Evolutionary conservation across 2,329 filamentous ascomycete species (phyloP), one percentile per base, ranked within the genome.

Genomic region (Parastagonospora nodorum): DNA sequence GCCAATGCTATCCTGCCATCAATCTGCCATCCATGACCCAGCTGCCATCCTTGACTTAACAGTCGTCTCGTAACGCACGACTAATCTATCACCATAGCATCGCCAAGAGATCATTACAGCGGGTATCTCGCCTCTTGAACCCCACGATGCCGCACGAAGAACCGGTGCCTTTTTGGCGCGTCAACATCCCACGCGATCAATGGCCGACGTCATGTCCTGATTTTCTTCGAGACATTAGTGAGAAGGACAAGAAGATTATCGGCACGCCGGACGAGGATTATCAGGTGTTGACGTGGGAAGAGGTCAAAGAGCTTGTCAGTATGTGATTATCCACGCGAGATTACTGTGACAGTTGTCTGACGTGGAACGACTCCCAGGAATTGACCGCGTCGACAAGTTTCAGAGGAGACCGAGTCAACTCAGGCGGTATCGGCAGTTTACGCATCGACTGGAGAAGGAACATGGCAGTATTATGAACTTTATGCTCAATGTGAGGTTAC

Each of bases 381-480:
- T 77, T 39, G 92, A 95, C 75, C 82, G 82, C 8, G 85, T 97
- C 39, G 86, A 90, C 64, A 77, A 78, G 10, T 95, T 97, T 72
- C 87, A 88, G 64, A 85, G 93, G 15, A 75, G 86, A 1, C 92
- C 93, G 0, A 88, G 86, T 3, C 84, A 94, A 45, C 79, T 97
- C 50, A 81, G 90, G n/a, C 82, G 83, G 37, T 97, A 97, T 69
- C 81, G 89, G 5, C 80, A 84, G 50, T 95, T 86, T 72, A 87
- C 82, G 16, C 82, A 84, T 67, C 70, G 80, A 28, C 77, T 96
- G 16, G 82, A 82, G 53, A 77, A 80, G 55, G 76, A 86, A 43
- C 83, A 93, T 75, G 92, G 92, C 42, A 90, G 86, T 51, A 83
- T 96, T 44, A 85, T 90, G 82, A 78, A 84, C 45, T 97, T 92